Evolutionary conservation across 352 stramenopile species (phyloP), one percentile per base, ranked within the genome.

Genomic region (Pythium angustatum): DNA sequence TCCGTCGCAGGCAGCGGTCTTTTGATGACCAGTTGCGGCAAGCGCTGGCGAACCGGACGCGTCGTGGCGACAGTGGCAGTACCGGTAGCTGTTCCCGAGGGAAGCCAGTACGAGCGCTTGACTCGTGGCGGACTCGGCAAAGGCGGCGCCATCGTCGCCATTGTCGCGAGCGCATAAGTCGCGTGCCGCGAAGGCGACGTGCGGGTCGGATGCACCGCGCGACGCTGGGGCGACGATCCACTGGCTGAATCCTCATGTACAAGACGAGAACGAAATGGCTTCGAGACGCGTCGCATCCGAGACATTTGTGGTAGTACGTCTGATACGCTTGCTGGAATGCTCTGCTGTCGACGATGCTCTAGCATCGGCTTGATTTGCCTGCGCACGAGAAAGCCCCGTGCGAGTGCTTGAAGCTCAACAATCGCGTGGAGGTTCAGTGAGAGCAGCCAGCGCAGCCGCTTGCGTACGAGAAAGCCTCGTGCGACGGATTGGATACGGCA

Each of bases 31-130:
- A 68, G 36, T 11, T 68, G 51, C 5, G 62, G 36, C 5, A 64
- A 30, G 3, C 54, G 45, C 9, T 30, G 27, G 34, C 48, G 45
- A 31, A n/a, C 22, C 10, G 27, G 44, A 55, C 30, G 31, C 5
- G 21, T 17, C 44, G 26, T 44, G 14, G 44, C 24, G 3, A 27
- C 41, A 24, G 27, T 62, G 26, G 27, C 68, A 15, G 65, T 41
- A 2, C 83, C 41, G 19, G 27, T 62, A 21, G 27, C 68, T 21
- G 65, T 41, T 2, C 83, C 83, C 7, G 79, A 78, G 2, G 83
- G 81, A 14, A 91, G 66, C 83, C 81, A 90, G 55, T 86, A 90
- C n/a, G 83, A 89, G 19, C 81, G 79, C 53, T 91, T 89, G 50
- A 84, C 67, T 26, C 40, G 51, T 14, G 27, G 22, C 10, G 62